Evolutionary conservation across 139 green algal genomes (phyloP), one percentile per base, ranked within the genome.

Genomic region (Closterium sp.): DNA sequence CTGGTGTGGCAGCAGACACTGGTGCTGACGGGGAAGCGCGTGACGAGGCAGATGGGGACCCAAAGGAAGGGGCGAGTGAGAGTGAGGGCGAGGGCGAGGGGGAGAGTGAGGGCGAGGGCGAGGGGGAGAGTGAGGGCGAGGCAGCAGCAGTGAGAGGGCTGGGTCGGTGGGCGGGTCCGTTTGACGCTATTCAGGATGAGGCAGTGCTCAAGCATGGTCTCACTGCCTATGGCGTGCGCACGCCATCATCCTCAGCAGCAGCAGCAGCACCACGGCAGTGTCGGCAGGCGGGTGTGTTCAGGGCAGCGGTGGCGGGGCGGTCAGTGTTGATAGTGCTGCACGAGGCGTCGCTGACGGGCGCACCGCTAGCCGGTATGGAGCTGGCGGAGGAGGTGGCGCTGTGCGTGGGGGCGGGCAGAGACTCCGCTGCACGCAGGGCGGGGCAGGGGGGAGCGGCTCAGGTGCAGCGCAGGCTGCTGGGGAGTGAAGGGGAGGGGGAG

Each of bases 271-370:
- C 23, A 16, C 43, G 43, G 43, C 43, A 88, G 34, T 91, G 89
- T 5, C 64, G 69, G 66, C 84, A 91, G 66, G 81, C 31, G 64
- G 23, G 3, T 55, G 36, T 30, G 43, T 92, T 92, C 84, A 28
- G 25, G n/a, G 10, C 34, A 25, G 31, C 32, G 21, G 89, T 92
- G 69, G 64, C 25, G 31, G 32, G 89, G 30, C 31, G 33, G 30
- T 43, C 10, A 8, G 34, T 92, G 23, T 0, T 92, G 64, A 81
- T 92, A 31, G 76, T 92, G 25, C 87, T 92, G 89, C 89, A 92
- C 64, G 89, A 92, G 64, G 83, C 84, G 33, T 92, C 89, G 33
- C 84, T 92, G 31, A 92, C 89, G 33, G 89, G 89, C 3, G 89
- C 89, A 33, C 89, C 89, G 0, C 64, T 92, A 16, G 89, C 83